Evolutionary conservation across 2,329 filamentous ascomycete species (phyloP).

Genomic region (Aspergillus chevalieri): DNA sequence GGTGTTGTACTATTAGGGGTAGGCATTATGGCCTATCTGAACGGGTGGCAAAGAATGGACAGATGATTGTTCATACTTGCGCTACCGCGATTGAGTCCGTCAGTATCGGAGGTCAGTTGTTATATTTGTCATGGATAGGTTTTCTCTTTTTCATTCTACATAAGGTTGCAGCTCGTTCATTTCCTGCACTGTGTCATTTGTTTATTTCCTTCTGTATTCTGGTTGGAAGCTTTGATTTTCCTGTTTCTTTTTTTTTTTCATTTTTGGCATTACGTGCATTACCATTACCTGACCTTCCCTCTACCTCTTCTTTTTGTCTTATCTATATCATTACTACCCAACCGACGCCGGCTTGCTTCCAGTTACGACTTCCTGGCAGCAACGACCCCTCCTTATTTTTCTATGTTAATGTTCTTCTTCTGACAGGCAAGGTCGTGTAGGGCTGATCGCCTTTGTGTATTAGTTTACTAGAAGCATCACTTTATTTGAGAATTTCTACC

Average conservation of each 20-base stretch:
- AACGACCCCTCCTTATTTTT: constrained; percentile 8
- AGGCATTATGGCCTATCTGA: constrained; percentile 79
- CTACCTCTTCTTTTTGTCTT: constrained; percentile 2
- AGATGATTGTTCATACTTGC: constrained; percentile 25
- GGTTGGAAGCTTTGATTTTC: constrained; percentile 10
- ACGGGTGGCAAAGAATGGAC: constrained; percentile 65
- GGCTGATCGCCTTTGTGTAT: constrained; percentile 21
- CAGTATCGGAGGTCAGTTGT: background rate
- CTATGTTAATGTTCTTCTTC: constrained; percentile 18
- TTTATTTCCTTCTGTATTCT: constrained; percentile 10
- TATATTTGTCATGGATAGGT: no score
- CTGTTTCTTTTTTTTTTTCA: constrained; percentile 12
- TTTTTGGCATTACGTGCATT: constrained; percentile 20
- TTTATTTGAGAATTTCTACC: constrained; percentile 14
- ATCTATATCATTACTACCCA: constrained; percentile 4
- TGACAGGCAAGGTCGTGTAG: constrained; percentile 16
- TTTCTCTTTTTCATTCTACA: background rate
- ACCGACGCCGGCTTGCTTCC: constrained; percentile 5
- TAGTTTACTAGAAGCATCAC: constrained; percentile 21
- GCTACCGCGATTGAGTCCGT: background rate
- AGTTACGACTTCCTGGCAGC: constrained; percentile 23
- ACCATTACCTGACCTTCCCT: constrained; percentile 11
- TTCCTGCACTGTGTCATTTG: constrained; percentile 1
- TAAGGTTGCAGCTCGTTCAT: background rate
- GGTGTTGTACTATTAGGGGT: constrained; percentile 76